Base-by-base conservation (phyloP, 2,329 filamentous ascomycete genomes). In the Raffaelea arxii region DNA sequence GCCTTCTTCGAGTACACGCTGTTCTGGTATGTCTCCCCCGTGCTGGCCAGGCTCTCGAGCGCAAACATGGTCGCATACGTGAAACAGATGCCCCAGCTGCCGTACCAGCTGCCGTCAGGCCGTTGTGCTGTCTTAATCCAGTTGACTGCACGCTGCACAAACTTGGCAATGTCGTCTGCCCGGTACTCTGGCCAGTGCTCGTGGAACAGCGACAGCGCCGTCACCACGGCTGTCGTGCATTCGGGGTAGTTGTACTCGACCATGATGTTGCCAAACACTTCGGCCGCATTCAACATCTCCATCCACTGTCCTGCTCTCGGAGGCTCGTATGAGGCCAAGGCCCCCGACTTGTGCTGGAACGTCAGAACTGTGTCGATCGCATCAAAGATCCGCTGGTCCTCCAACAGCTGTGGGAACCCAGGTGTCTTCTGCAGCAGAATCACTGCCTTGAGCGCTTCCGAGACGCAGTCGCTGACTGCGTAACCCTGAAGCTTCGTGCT, bases 161-260 rank as follows among this genome's bases (percentile, higher is more conserved):
- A 88, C 0, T 60, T 61, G 9, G 77, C 70, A 54, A 98, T 91
- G 50, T 97, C 91, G 0, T 74, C 64, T 0, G 76, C 61, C 43
- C 91, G 78, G 63, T 98, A 94, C 24, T 83, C 70, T 0, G 91
- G 88, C 71, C 88, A 94, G 62, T 86, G 74, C 57, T 84, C 75
- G 54, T 78, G 77, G 70, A 97, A 97, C 2, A 91, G 72, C 4
- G 83, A 84, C 19, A 98, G 71, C 0, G 86, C 89, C 1, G 87
- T 96, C 4, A 98, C 85, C 25, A 89, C 88, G 1, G 92, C 90
- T 3, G 92, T 97, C 1, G 92, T 98, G 69, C 92, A 98, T 64
- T 98, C 92, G 0, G 91, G 89, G 59, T 98, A 97, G 62, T 95
- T 88, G 62, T 98, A 98, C 60, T 97, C 91, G 46, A 98, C 84